phyloP scores from a whole-genome alignment of 2,329 filamentous ascomycete species.

The Aureobasidium subglaciale region DNA sequence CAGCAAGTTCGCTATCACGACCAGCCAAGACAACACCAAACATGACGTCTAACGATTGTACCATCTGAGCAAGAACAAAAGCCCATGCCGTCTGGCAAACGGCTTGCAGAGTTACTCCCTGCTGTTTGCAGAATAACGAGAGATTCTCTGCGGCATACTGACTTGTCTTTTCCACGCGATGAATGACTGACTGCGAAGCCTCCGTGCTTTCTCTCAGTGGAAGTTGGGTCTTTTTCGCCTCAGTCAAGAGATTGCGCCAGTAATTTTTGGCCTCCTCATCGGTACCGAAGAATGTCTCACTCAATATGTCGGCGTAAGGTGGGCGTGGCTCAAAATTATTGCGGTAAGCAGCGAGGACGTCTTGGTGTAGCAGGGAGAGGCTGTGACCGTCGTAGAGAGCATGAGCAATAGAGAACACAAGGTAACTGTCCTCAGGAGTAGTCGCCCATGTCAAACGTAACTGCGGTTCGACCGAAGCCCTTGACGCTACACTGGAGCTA shows the following conservation, averaged over 20 bases:
- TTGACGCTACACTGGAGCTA: conserved; percentile 26
- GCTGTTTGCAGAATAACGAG: conserved; percentile 55
- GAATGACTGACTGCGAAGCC: conserved; percentile 20
- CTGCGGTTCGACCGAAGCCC: conserved; percentile 19
- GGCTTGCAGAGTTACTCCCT: conserved; percentile 66
- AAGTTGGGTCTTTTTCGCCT: conserved; percentile 38
- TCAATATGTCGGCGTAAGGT: conserved; percentile 48
- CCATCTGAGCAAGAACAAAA: conserved; percentile 57
- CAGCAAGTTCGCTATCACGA: conserved; percentile 63
- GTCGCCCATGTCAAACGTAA: conserved; percentile 34
- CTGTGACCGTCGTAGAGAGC: conserved; percentile 89
- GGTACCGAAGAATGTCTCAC: conserved; percentile 44
- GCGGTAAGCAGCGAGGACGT: conserved; percentile 61
- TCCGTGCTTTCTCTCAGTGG: conserved; percentile 19
- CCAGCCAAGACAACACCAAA: conserved; percentile 83
- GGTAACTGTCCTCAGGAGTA: conserved; percentile 30
- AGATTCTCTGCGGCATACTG: conserved; percentile 36
- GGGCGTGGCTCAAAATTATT: conserved; percentile 37
- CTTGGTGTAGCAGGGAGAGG: conserved; percentile 62
- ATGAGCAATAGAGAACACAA: conserved; percentile 71
- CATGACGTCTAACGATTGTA: conserved; percentile 61
- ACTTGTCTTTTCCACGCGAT: conserved; percentile 44
- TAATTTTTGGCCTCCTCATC: conserved; percentile 50
- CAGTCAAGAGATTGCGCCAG: conserved; percentile 63
- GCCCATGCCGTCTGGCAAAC: conserved; percentile 73